A percentile compares a stretch with the other conserved stretches of the same genome.
phyloP scores from a whole-genome alignment of 306 rosid species.

The Cucurbita pepo region DNA sequence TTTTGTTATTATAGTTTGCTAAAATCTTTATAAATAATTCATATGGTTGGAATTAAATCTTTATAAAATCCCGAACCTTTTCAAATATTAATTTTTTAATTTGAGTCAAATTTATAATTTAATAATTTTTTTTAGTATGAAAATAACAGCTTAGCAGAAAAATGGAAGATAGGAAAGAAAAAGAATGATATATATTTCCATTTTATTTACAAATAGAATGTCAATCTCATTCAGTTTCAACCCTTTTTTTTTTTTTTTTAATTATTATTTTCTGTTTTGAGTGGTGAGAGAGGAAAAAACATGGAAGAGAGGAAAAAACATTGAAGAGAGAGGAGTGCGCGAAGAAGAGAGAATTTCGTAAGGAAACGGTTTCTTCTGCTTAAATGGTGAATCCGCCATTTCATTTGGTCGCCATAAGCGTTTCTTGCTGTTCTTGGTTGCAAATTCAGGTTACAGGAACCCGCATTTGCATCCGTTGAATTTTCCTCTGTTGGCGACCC shows the following conservation, averaged over 20 bases:
- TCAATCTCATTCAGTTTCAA: neutral
- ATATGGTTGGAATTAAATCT: too few species aligned
- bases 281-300: too few species aligned
- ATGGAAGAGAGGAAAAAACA: too few species aligned
- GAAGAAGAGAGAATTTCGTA: neutral
- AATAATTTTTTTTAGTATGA: neutral
- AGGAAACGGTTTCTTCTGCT: neutral
- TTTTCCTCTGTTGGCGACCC: neutral
- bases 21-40: too few species aligned
- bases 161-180: too few species aligned
- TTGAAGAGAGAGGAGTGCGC: neutral
- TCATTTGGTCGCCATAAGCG: neutral
- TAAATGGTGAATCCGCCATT: neutral
- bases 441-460: neutral
- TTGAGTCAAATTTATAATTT: too few species aligned
- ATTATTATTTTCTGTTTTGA: too few species aligned
- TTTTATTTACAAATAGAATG: neutral
- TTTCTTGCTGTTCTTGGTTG: neutral
- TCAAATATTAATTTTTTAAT: neutral
- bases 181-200: too few species aligned
- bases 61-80: too few species aligned
- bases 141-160: neutral
- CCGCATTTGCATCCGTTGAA: neutral
- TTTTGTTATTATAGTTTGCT: neutral
- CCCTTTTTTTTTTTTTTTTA: too few species aligned